Conservation (phyloP, 768 basidiomycete genomes). For the Hericium erinaceus region DNA sequence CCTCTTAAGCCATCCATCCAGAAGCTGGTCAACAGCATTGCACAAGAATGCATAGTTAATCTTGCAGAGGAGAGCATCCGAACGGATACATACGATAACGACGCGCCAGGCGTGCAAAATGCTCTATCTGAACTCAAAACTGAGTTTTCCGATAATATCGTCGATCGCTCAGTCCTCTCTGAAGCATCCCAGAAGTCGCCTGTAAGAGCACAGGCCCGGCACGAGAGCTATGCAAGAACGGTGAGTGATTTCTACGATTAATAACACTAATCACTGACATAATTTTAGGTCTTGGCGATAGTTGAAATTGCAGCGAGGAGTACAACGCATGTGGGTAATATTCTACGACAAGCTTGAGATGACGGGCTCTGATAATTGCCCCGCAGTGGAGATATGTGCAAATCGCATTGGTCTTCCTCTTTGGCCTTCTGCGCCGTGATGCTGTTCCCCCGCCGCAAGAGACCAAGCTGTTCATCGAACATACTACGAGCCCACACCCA, state of each 20-base stretch:
- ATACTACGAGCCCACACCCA: conserved; percentile 63
- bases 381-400: conserved; percentile 78
- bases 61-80: conserved; percentile 57
- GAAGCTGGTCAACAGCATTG: conserved; percentile 53
- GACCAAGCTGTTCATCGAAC: conserved; percentile 54
- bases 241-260: conserved; percentile 21
- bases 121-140: conserved; percentile 38
- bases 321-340: conserved; percentile 59
- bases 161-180: conserved; percentile 34
- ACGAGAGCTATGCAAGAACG: conserved; percentile 37
- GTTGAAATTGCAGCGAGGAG: conserved; percentile 51
- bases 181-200: conserved; percentile 34
- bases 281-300: conserved; percentile 44
- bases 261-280: no score
- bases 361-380: conserved; percentile 1
- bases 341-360: conserved; percentile 2
- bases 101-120: conserved; percentile 35
- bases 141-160: conserved; percentile 38
- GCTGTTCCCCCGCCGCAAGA: conserved; percentile 39
- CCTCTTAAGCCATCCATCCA: conserved; percentile 59
- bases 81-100: conserved; percentile 50
- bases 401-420: conserved; percentile 55
- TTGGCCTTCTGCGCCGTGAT: conserved; percentile 57
- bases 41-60: conserved; percentile 50
- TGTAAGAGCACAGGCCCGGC: conserved; percentile 35